These are phyloP conservation scores for Hypericum androsaemum DNA, from an alignment of 345 rosid genomes.

Conservation along the genomic window DNA sequence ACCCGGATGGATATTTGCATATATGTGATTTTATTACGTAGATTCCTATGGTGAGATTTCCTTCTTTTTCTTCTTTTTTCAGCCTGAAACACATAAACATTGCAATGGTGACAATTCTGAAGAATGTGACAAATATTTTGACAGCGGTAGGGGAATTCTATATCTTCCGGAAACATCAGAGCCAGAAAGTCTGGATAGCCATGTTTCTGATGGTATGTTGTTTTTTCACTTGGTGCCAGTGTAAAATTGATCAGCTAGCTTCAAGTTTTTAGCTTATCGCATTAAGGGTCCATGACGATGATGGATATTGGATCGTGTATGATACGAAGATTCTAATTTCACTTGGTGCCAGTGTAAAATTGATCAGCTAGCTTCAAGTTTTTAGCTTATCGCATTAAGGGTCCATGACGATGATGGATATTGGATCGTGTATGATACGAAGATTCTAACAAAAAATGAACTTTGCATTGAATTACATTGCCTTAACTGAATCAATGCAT, in stretches of 20 bases:
- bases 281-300: no score
- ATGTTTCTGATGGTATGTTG: conserved; percentile 74
- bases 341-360: background rate
- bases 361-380: no score
- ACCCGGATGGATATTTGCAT: background rate
- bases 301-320: no score
- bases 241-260: background rate
- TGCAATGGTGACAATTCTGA: conserved; percentile 94
- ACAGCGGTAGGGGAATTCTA: conserved; percentile 84
- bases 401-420: no score
- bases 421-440: no score
- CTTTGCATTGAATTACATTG: no score
- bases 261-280: no score
- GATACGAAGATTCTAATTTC: no score
- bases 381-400: no score
- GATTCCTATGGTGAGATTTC: background rate
- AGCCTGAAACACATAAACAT: conserved; percentile 84
- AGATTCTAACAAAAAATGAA: no score
- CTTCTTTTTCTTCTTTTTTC: conserved; percentile 25
- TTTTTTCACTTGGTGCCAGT: background rate
- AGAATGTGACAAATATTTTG: conserved; percentile 84
- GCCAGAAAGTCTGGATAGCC: conserved; percentile 85
- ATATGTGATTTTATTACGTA: background rate
- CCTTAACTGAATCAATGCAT: no score
- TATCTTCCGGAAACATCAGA: conserved; percentile 75